These are phyloP conservation scores for Setomelanomma holmii DNA, from an alignment of 2,329 filamentous ascomycete genomes.

Conservation along the genomic window DNA sequence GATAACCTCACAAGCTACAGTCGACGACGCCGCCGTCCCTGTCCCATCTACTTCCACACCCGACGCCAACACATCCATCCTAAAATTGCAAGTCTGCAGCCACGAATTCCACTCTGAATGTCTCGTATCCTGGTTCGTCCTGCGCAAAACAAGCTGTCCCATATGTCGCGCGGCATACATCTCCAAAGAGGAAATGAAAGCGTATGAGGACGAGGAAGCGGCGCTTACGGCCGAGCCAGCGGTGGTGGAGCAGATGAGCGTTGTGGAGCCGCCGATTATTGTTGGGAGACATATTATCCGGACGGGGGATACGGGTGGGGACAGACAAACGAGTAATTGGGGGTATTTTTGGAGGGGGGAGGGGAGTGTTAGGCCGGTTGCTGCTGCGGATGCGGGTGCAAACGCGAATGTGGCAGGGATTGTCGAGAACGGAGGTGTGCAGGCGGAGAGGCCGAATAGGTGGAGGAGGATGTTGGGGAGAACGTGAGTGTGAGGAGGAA, in stretches of 20 bases:
- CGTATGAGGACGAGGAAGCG: slow-evolving; percentile 21
- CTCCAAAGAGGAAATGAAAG: slow-evolving; percentile 25
- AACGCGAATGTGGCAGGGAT: too few relatives aligned
- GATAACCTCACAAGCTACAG: slow-evolving; percentile 13
- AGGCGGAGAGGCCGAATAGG: background rate
- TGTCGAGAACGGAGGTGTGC: background rate
- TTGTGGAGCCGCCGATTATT: background rate
- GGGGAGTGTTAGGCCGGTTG: too few relatives aligned
- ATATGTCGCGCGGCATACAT: slow-evolving; percentile 40
- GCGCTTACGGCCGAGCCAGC: background rate
- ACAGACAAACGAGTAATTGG: background rate
- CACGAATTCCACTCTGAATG: slow-evolving; percentile 45
- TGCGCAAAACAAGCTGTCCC: slow-evolving; percentile 41
- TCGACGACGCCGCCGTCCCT: slow-evolving; percentile 13
- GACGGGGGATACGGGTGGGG: background rate
- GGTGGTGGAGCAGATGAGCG: background rate
- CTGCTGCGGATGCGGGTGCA: too few relatives aligned
- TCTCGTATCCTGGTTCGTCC: slow-evolving; percentile 38
- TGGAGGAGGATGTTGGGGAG: background rate
- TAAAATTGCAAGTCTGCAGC: slow-evolving; percentile 33
- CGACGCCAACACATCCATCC: slow-evolving; percentile 17
- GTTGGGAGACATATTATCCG: background rate
- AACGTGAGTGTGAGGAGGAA: background rate
- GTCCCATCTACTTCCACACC: slow-evolving; percentile 6
- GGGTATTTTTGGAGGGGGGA: background rate